Percentiles rank a stretch among this genome's conserved stretches.
Evolutionary conservation across 2,329 filamentous ascomycete genomes (phyloP).

Genomic region (Calycina marina): DNA sequence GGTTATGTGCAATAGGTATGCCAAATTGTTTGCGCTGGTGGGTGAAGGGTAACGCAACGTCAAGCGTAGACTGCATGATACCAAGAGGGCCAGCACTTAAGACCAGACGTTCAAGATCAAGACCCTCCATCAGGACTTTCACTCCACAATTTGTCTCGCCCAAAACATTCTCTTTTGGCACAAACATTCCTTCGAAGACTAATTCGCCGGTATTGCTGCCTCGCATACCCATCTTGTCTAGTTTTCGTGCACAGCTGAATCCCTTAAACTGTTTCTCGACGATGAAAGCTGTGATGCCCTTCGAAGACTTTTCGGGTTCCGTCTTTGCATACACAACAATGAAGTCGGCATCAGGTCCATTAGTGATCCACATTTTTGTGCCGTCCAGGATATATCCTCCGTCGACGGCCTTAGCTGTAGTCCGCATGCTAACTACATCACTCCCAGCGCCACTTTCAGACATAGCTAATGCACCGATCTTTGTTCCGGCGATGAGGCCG

Average conservation of each 20-base stretch:
- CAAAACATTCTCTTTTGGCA: slow-evolving; percentile 68
- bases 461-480: slow-evolving; percentile 85
- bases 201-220: slow-evolving; percentile 94
- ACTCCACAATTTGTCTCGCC: slow-evolving; percentile 72
- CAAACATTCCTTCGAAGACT: slow-evolving; percentile 80
- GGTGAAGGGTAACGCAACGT: slow-evolving; percentile 75
- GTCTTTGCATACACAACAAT: slow-evolving; percentile 98
- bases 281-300: slow-evolving; percentile 91
- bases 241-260: slow-evolving; percentile 77
- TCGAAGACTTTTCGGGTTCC: slow-evolving; percentile 60
- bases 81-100: slow-evolving; percentile 82
- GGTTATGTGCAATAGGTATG: slow-evolving; percentile 74
- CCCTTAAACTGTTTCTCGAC: slow-evolving; percentile 57
- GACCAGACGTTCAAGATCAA: slow-evolving; percentile 87
- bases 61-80: slow-evolving; percentile 84
- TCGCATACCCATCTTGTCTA: slow-evolving; percentile 97
- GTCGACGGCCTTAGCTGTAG: slow-evolving; percentile 62
- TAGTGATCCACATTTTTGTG: slow-evolving; percentile 94
- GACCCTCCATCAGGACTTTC: slow-evolving; percentile 84
- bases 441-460: slow-evolving; percentile 80
- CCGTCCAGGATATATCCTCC: slow-evolving; percentile 74
- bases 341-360: slow-evolving; percentile 84
- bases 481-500: slow-evolving; percentile 63
- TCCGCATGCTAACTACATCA: slow-evolving; percentile 94
- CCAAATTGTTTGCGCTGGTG: slow-evolving; percentile 86